Base-by-base conservation (phyloP, 345 rosid species). In the Trapa incisa region DNA sequence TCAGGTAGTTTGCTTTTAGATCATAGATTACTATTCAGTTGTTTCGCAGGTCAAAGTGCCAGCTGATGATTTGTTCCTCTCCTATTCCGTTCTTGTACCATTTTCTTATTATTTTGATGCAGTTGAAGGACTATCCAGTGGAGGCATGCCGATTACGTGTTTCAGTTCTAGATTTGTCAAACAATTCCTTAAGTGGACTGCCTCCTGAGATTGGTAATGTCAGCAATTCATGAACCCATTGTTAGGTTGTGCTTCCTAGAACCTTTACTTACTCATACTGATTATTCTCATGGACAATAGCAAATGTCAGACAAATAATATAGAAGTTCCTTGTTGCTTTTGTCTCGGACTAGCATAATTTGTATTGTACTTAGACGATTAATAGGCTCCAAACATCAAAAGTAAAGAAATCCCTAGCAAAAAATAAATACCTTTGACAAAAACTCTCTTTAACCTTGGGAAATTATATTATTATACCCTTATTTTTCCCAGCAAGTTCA, bases 141-240 rank as follows among this genome's bases (percentile, higher is more conserved):
- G 98, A 84, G 68, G 97, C 86, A 68, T 93, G 97, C 81, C 81
- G 76, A 70, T 67, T 89, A 73, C 81, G 65, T 64, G 87, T 89
- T 65, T 89, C 85, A 7, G 83, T 89, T 73, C 83, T 93, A 65
- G 98, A 93, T 79, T 89, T 93, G 66, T 93, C 97, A 65, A 93
- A 93, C 78, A 93, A 93, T 79, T 85, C 98, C 41, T 85, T 92
- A 82, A 72, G 79, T 62, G 98, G 89, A 74, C 83, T 92, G 78
- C 90, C 91, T 64, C 81, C 94, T 38, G 97, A 88, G 78, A 86
- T 88, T 52, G 98, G 98, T 92, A 86, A 63, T 78, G 68, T 75
- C 73, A 72, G 71, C 72, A 56, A 71, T 45, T 58, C 61, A 13
- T 22, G 61, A 62, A 57, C 38, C 67, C 17, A 54, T 54, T 54